These are phyloP conservation scores for Coemansia guatemalensis DNA, from an alignment of 192 early-diverging fungal genomes.

Conservation along the genomic window DNA sequence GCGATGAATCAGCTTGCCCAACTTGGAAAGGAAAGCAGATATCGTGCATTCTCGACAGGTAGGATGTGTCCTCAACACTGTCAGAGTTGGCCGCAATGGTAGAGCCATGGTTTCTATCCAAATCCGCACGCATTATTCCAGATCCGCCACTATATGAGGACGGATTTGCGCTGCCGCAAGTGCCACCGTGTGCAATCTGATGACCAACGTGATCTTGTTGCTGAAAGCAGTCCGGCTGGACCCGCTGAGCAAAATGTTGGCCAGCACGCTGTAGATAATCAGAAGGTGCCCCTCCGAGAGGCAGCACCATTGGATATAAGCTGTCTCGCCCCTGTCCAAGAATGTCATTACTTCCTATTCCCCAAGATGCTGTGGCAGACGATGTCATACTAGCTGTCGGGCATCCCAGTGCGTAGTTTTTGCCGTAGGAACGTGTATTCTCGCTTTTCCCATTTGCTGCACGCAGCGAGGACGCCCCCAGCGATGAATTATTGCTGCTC, in stretches of 20 bases:
- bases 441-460: background rate
- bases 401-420: constrained; percentile 32
- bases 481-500: background rate
- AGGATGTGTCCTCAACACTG: no score
- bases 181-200: no score
- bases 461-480: constrained; percentile 12
- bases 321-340: constrained; percentile 16
- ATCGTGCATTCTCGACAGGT: no score
- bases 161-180: no score
- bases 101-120: no score
- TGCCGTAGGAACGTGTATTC: constrained; percentile 11
- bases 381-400: constrained; percentile 6
- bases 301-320: constrained; percentile 43
- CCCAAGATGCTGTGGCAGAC: constrained; percentile 22
- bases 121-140: no score
- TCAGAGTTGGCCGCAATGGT: no score
- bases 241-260: background rate
- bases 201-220: no score
- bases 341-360: constrained; percentile 6
- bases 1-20: no score
- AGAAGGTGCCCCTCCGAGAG: constrained; percentile 7
- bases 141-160: no score
- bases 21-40: no score
- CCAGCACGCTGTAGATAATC: constrained; percentile 10
- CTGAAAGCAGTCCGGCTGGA: no score